phyloP scores from a whole-genome alignment of 805 yeast genomes.

The Candida stauntonica region DNA sequence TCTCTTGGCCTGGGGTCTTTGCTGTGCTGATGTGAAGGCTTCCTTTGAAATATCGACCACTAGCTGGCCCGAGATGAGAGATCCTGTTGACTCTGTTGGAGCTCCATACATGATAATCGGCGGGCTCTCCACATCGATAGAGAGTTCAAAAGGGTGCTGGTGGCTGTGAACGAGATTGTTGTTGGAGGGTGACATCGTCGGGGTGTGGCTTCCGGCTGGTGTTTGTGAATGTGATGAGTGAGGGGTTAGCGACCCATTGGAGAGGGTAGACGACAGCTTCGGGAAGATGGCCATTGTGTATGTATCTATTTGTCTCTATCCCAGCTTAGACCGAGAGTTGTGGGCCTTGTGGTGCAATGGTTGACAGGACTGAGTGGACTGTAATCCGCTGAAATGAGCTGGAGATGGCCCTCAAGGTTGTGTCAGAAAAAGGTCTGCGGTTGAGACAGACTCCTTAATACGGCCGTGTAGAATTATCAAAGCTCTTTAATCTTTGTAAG shows the following conservation, averaged over 20 bases:
- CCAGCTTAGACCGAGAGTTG: background rate
- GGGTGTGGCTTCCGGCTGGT: no score
- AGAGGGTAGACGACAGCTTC: constrained; percentile 22
- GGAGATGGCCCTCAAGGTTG: no score
- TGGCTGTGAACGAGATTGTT: constrained; percentile 23
- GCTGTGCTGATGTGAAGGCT: constrained; percentile 17
- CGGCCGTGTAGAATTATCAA: no score
- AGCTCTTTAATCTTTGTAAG: no score
- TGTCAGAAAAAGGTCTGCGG: no score
- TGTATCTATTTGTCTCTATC: background rate
- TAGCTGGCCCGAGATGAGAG: constrained; percentile 77
- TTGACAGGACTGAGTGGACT: background rate
- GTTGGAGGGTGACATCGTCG: constrained; percentile 2
- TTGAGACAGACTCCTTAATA: no score
- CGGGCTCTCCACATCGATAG: constrained; percentile 78
- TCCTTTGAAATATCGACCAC: constrained; percentile 46
- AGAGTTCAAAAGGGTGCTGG: constrained; percentile 40
- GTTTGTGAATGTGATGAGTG: constrained; percentile 4
- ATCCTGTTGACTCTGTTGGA: constrained; percentile 77
- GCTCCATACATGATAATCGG: constrained; percentile 84
- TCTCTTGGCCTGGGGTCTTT: constrained; percentile 20
- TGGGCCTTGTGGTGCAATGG: background rate
- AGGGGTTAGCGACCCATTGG: constrained; percentile 9
- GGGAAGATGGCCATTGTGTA: constrained; percentile 22
- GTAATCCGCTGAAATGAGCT: no score